Evolutionary conservation across 2,329 filamentous ascomycete species (phyloP).

Genomic region (Neonectria coccinea): DNA sequence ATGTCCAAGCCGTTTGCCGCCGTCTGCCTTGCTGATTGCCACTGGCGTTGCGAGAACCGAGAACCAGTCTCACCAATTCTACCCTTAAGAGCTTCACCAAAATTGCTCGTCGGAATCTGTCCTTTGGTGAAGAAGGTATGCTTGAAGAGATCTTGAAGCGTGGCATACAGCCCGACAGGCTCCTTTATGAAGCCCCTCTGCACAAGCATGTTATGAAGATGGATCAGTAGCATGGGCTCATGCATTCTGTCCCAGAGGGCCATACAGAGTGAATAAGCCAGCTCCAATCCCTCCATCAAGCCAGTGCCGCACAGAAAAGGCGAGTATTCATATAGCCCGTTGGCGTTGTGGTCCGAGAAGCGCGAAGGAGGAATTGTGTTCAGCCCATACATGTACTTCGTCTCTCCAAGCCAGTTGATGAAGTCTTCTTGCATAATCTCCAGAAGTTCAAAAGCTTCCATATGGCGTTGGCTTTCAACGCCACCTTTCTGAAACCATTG

Average conservation of each 20-base stretch:
- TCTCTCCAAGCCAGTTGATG: constrained; percentile 29
- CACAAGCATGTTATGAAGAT: constrained; percentile 62
- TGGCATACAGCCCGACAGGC: constrained; percentile 49
- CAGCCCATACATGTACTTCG: constrained; percentile 19
- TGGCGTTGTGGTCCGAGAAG: constrained; percentile 54
- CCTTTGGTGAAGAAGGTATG: constrained; percentile 22
- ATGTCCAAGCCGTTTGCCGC: constrained; percentile 2
- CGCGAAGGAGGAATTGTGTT: constrained; percentile 53
- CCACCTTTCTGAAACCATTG: constrained; percentile 3
- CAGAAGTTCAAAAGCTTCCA: constrained; percentile 9
- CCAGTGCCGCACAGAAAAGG: constrained; percentile 62
- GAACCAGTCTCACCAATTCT: background rate
- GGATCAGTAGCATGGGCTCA: constrained; percentile 55
- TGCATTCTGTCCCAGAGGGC: constrained; percentile 54
- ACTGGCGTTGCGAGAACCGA: background rate
- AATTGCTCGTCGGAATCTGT: constrained; percentile 23
- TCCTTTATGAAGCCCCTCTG: constrained; percentile 52
- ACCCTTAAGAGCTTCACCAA: constrained; percentile 15
- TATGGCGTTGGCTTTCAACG: background rate
- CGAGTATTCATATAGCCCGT: constrained; percentile 62
- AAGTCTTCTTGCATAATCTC: constrained; percentile 29
- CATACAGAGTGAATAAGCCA: constrained; percentile 51
- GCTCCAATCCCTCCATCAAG: constrained; percentile 57
- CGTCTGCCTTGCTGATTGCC: background rate
- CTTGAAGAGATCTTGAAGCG: constrained; percentile 38